Conservation (phyloP, 139 green algal genomes). For the Deuterostichococcus epilithicus region DNA sequence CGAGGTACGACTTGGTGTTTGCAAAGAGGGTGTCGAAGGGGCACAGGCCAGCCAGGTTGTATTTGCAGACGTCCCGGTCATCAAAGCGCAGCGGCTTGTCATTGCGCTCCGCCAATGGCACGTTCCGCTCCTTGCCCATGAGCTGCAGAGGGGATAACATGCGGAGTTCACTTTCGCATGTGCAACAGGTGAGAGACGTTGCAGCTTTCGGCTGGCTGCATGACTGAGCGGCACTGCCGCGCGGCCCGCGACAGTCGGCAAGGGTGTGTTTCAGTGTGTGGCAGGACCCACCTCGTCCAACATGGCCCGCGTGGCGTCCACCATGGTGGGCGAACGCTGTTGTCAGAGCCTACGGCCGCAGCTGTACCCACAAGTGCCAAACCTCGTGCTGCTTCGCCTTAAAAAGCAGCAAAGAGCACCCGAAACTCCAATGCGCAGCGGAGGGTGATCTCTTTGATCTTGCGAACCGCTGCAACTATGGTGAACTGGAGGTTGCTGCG, state of each 20-base stretch:
- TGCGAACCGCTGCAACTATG: too few species aligned
- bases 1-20: slow-evolving; percentile 82
- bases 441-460: too few species aligned
- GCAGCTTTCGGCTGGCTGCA: too few species aligned
- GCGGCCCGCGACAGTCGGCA: neutral
- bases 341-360: too few species aligned
- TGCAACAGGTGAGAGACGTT: neutral
- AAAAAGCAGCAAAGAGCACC: too few species aligned
- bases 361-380: too few species aligned
- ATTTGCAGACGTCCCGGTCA: slow-evolving; percentile 79
- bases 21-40: slow-evolving; percentile 78
- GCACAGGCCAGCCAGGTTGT: slow-evolving; percentile 69
- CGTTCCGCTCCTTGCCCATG: slow-evolving; percentile 57
- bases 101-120: slow-evolving; percentile 57
- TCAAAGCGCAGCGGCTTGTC: slow-evolving; percentile 38
- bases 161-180: neutral
- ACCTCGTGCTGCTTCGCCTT: too few species aligned
- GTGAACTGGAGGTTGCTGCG: too few species aligned
- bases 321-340: too few species aligned
- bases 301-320: slow-evolving; percentile 58
- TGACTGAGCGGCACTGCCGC: too few species aligned
- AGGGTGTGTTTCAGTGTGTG: neutral
- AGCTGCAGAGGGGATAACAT: slow-evolving; percentile 19
- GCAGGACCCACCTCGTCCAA: slow-evolving; percentile 57
- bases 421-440: too few species aligned